Evolutionary conservation across 352 stramenopile species (phyloP).

Genomic region (Aphanomyces stellatus): DNA sequence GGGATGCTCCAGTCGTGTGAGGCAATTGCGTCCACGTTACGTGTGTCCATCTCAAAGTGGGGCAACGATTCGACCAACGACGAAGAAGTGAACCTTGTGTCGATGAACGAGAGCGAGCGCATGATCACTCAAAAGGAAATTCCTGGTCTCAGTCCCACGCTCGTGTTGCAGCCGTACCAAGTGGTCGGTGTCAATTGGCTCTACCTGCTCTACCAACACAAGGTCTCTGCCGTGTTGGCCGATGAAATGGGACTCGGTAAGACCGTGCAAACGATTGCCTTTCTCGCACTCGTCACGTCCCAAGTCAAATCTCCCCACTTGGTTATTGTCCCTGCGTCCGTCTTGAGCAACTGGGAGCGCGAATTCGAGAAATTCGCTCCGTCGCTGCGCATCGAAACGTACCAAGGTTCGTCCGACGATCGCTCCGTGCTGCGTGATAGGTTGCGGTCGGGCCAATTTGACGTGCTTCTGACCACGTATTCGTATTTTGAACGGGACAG

Average conservation of each 20-base stretch:
- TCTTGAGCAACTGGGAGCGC: conserved; percentile 90
- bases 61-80: background rate
- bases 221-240: conserved; percentile 63
- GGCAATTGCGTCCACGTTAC: background rate
- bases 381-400: conserved; percentile 77
- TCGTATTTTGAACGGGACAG: conserved; percentile 86
- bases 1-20: conserved; percentile 14
- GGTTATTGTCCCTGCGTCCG: conserved; percentile 89
- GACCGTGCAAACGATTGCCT: conserved; percentile 80
- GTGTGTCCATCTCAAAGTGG: conserved; percentile 9
- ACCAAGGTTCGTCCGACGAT: conserved; percentile 62
- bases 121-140: conserved; percentile 65
- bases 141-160: conserved; percentile 46
- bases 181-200: conserved; percentile 80
- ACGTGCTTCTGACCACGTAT: conserved; percentile 88
- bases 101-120: background rate
- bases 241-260: conserved; percentile 94
- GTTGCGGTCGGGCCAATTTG: conserved; percentile 27
- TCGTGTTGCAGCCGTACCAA: conserved; percentile 82
- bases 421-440: conserved; percentile 48
- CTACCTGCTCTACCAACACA: conserved; percentile 65
- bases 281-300: conserved; percentile 53
- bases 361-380: conserved; percentile 91
- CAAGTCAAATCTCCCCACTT: conserved; percentile 58
- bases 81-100: background rate